Conservation (phyloP, 2,329 filamentous ascomycete species). For the Pseudogymnoascus sp. region DNA sequence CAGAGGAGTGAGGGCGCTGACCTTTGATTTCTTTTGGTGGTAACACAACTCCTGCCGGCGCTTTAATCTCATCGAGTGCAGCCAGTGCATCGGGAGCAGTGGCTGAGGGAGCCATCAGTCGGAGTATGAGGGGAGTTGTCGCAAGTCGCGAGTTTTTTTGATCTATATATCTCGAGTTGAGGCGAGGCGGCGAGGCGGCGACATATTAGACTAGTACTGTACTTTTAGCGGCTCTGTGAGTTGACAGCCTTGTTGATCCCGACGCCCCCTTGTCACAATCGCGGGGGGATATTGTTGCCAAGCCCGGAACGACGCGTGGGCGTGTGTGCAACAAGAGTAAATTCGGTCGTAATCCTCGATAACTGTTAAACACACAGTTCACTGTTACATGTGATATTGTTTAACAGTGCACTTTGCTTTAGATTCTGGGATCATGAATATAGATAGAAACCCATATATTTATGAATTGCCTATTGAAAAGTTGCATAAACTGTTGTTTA, state of each 20-base stretch:
- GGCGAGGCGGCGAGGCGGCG: slow-evolving; percentile 3
- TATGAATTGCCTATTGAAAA: background rate
- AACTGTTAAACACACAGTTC: background rate
- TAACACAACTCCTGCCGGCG: slow-evolving; percentile 75
- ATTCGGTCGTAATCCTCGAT: background rate
- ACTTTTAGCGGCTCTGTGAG: slow-evolving; percentile 1
- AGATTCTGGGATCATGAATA: background rate
- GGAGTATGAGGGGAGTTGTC: background rate
- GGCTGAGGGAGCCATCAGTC: slow-evolving; percentile 27
- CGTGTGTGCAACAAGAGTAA: background rate
- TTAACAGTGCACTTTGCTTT: background rate
- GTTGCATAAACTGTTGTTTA: background rate
- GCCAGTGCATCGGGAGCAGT: slow-evolving; percentile 46
- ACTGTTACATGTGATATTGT: background rate
- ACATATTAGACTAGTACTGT: slow-evolving; percentile 2
- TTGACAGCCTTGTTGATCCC: slow-evolving; percentile 7
- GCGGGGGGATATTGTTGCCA: background rate
- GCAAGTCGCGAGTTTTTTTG: slow-evolving; percentile 4
- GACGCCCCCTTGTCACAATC: background rate
- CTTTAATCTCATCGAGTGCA: slow-evolving; percentile 61
- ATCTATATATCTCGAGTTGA: background rate
- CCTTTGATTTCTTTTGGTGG: slow-evolving; percentile 76
- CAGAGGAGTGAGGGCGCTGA: slow-evolving; percentile 22
- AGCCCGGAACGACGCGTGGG: background rate
- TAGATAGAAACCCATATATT: background rate